Conservation (phyloP, 495 filamentous ascomycete species). For the Penicillium cinerascens region DNA sequence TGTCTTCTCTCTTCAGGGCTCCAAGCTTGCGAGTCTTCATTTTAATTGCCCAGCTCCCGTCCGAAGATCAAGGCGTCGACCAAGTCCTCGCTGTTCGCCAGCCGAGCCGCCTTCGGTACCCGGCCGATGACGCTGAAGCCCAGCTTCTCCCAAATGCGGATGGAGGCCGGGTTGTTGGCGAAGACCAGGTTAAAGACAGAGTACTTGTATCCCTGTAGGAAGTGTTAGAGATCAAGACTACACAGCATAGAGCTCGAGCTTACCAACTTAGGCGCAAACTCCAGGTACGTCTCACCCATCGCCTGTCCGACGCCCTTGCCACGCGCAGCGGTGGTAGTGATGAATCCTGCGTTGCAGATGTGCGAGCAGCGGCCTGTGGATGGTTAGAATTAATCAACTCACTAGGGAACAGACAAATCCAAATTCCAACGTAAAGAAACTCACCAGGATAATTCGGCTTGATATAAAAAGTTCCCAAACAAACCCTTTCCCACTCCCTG, state of each 20-base stretch:
- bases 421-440: no score
- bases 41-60: constrained; percentile 28
- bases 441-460: constrained; percentile 97
- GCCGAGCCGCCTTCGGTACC: constrained; percentile 49
- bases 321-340: constrained; percentile 80
- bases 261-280: constrained; percentile 86
- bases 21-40: neutral
- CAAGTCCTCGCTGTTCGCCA: constrained; percentile 41
- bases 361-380: constrained; percentile 54
- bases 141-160: constrained; percentile 91
- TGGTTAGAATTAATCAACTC: constrained; percentile 4
- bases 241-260: constrained; percentile 2
- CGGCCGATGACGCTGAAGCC: constrained; percentile 93
- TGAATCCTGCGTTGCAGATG: constrained; percentile 90
- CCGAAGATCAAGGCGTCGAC: constrained; percentile 50
- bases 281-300: constrained; percentile 89
- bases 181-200: constrained; percentile 98
- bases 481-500: constrained; percentile 76
- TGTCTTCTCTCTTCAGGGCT: neutral
- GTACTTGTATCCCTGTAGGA: constrained; percentile 76
- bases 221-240: neutral
- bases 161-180: constrained; percentile 91
- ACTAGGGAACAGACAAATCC: neutral
- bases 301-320: constrained; percentile 82
- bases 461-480: constrained; percentile 93